Evolutionary conservation across 805 yeast species (phyloP).

Genomic region (Dipodascopsis tothii): DNA sequence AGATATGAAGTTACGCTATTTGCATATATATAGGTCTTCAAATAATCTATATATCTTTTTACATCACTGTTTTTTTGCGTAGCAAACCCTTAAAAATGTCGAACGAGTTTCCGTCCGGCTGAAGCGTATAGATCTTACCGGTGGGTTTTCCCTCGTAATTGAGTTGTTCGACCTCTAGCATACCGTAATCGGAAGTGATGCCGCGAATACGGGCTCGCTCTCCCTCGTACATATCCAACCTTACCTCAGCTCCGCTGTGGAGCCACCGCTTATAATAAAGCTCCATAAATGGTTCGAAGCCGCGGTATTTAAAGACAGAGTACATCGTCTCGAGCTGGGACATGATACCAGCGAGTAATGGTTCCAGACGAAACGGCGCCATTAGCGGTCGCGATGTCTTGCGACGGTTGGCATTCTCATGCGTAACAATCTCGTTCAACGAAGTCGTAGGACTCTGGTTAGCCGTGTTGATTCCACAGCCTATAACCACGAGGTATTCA

Average conservation of each 20-base stretch:
- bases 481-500: constrained; percentile 62
- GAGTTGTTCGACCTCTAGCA: constrained; percentile 67
- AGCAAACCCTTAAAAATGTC: constrained; percentile 89
- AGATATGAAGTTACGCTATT: too few relatives aligned
- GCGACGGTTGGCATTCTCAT: constrained; percentile 49
- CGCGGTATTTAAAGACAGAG: constrained; percentile 47
- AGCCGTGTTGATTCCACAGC: constrained; percentile 78
- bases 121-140: constrained; percentile 59
- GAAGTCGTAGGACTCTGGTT: constrained; percentile 92
- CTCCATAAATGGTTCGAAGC: constrained; percentile 59
- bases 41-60: too few relatives aligned
- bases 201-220: constrained; percentile 64
- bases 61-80: constrained; percentile 55
- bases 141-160: constrained; percentile 40
- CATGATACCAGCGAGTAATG: constrained; percentile 60
- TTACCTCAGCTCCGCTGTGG: constrained; percentile 68
- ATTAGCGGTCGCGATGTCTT: constrained; percentile 38
- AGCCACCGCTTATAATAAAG: constrained; percentile 82
- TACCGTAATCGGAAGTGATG: constrained; percentile 76
- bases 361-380: constrained; percentile 41
- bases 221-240: constrained; percentile 48
- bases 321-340: constrained; percentile 58
- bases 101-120: constrained; percentile 96
- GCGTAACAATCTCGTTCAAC: constrained; percentile 57
- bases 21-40: too few relatives aligned